Conservation (phyloP, 2,329 filamentous ascomycete species). For the Monilinia fructicola region DNA sequence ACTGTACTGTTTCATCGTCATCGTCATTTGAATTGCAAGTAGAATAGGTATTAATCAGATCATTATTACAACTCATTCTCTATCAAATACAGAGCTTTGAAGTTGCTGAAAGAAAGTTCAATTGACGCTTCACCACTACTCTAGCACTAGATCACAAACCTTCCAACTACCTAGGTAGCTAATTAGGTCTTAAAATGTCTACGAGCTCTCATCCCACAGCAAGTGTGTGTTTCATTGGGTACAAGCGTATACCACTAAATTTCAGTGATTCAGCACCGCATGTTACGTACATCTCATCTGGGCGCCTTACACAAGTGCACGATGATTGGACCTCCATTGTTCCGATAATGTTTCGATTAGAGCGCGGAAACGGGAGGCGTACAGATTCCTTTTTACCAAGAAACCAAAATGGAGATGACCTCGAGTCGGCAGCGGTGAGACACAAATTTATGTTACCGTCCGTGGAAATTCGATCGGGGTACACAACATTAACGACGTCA, state of each 20-base stretch:
- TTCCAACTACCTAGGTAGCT: no score
- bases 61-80: background rate
- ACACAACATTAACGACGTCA: constrained; percentile 3
- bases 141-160: background rate
- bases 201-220: background rate
- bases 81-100: background rate
- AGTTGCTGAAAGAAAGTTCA: background rate
- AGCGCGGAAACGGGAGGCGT: background rate
- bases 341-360: constrained; percentile 12
- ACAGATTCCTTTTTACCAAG: constrained; percentile 4
- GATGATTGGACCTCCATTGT: background rate
- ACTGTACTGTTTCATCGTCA: no score
- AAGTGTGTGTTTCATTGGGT: background rate
- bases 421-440: background rate
- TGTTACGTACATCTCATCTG: background rate
- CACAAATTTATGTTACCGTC: background rate
- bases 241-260: background rate
- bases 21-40: no score
- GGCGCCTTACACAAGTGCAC: background rate
- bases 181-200: background rate
- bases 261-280: background rate
- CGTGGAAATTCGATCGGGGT: background rate
- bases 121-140: background rate
- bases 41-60: background rate
- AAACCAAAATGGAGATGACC: constrained; percentile 10